Percentiles rank a stretch among this genome's conserved stretches.
These are phyloP conservation scores for Ceratocystis papillata DNA, from an alignment of 2,329 filamentous ascomycete genomes.

Conservation along the genomic window DNA sequence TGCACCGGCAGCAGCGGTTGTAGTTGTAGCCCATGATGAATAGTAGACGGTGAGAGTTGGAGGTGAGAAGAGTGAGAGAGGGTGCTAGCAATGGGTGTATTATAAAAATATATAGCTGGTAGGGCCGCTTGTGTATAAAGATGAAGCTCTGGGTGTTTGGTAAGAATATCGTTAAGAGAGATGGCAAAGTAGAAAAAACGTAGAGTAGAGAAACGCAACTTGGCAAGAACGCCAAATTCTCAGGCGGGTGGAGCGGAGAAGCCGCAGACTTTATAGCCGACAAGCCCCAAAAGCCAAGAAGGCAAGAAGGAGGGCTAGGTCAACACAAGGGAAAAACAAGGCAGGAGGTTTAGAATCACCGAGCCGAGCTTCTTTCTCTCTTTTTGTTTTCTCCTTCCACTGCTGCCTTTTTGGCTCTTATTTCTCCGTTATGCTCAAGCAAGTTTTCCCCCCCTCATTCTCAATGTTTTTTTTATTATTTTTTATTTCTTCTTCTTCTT, in stretches of 20 bases:
- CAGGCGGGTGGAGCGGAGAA: not conserved
- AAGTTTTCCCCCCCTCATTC: not conserved
- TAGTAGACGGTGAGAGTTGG: not conserved
- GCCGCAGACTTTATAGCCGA: not conserved
- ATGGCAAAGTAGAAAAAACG: not conserved
- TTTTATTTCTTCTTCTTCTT: not conserved
- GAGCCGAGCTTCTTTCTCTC: conserved; percentile 6
- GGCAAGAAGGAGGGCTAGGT: not conserved
- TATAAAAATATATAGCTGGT: not conserved
- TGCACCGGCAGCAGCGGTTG: conserved; percentile 47
- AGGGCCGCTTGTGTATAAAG: not conserved
- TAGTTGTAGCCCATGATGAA: conserved; percentile 30
- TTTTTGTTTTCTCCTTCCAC: not conserved
- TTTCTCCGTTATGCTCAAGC: not conserved
- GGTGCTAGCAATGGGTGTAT: not conserved
- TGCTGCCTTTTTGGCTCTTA: not conserved
- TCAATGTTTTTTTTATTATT: not conserved
- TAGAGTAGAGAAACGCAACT: not conserved
- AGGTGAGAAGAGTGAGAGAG: not conserved
- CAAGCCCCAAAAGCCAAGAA: not conserved
- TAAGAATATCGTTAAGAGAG: not conserved
- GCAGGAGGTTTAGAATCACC: not conserved
- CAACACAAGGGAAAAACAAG: conserved; percentile 2
- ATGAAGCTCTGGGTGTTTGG: not conserved
- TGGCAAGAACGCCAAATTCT: not conserved